Percentiles rank a stretch among this genome's conserved stretches.
phyloP scores from a whole-genome alignment of 345 rosid species.

The Xanthoceras sorbifolium region DNA sequence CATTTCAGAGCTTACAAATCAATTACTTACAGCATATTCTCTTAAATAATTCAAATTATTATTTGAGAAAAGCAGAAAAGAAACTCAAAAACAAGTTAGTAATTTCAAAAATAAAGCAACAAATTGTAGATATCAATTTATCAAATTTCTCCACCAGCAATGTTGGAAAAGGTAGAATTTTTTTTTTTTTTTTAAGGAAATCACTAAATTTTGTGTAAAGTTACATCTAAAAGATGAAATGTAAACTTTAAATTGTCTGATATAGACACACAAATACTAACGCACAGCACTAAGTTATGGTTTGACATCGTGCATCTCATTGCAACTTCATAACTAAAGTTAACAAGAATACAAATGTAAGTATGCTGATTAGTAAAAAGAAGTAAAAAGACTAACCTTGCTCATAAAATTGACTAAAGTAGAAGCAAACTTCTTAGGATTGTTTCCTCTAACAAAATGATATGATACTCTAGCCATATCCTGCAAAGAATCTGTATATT shows the following conservation, averaged over 20 bases:
- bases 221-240: neutral
- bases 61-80: neutral
- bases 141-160: neutral
- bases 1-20: neutral
- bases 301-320: neutral
- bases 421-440: conserved; percentile 70
- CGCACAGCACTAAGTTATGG: neutral
- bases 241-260: neutral
- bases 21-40: neutral
- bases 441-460: conserved; percentile 87
- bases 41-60: neutral
- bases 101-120: neutral
- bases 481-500: conserved; percentile 42
- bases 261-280: neutral
- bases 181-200: neutral
- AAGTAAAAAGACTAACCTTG: conserved; percentile 54
- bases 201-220: neutral
- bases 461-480: conserved; percentile 82
- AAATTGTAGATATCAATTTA: conserved; percentile 1
- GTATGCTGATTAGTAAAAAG: neutral
- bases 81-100: neutral
- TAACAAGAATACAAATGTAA: neutral
- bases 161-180: neutral
- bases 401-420: conserved; percentile 80
- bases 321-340: conserved; percentile 1